Evolutionary conservation across 139 green algal genomes (phyloP), one percentile per base, ranked within the genome.

Genomic region (Spirogloea muscicola): DNA sequence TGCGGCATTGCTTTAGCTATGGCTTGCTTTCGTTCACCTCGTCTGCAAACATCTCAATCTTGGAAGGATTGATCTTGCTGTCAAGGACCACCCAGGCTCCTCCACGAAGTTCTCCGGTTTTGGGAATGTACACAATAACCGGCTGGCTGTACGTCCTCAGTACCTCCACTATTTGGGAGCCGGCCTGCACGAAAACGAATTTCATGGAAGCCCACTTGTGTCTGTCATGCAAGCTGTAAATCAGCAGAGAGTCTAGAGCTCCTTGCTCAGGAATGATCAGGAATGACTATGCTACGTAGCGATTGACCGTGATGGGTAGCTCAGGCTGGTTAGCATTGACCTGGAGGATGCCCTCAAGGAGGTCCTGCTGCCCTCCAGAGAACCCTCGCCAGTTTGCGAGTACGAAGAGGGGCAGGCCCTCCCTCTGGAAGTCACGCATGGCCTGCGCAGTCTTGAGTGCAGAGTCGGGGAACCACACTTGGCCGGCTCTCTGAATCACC

Each of bases 331-430:
- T n/a, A n/a, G n/a, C n/a, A n/a, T n/a, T n/a, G n/a, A n/a, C n/a
- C n/a, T 82, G 74, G 79, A 99, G 87, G 43, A 99, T 90, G 4
- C 94, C 95, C 49, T 97, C 94, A 76, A 97, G 97, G 27, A 99
- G 89, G 85, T 99, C 95, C 13, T 91, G 70, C 85, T 96, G 92
- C 10, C 95, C 95, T 27, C 95, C 95, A 9, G 86, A 93, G 87
- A 99, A 99, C 63, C 95, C 95, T 5, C 95, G 74, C 95, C 95
- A 99, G 86, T 98, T 98, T 68, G 95, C 95, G 57, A 99, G 86
- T 38, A 99, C 89, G 74, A 99, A 91, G 38, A 99, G 86, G 9
- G 95, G 95, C 79, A 99, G 89, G 6, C 89, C 86, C 87, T 99
- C 95, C 3, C 60, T 48, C 51, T 92, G 87, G 72, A 97, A 97